A percentile compares a stretch with the other conserved stretches of the same genome.
Conservation (phyloP, 2,329 filamentous ascomycete species). For the Pseudocercospora crystallina region DNA sequence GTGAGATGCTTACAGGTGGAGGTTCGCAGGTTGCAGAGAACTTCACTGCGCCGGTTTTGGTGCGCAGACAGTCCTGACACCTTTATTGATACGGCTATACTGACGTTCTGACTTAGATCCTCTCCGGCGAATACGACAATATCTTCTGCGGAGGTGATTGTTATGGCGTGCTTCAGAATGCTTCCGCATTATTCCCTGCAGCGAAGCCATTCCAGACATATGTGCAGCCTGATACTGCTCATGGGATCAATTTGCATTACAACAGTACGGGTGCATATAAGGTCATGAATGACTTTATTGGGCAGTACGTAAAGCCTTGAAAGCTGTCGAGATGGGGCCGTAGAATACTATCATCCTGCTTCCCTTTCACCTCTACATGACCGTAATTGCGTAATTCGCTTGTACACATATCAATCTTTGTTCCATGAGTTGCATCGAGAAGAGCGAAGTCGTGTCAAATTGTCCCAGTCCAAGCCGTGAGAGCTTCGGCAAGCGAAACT, state of each 20-base stretch:
- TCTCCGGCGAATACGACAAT: slow-evolving; percentile 30
- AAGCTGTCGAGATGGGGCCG: too few species aligned
- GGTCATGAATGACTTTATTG: slow-evolving; percentile 10
- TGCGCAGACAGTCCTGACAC: background rate
- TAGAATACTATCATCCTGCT: too few species aligned
- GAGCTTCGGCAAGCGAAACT: too few species aligned
- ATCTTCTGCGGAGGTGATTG: slow-evolving; percentile 41
- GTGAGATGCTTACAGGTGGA: slow-evolving; percentile 28
- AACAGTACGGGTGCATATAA: slow-evolving; percentile 35
- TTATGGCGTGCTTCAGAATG: slow-evolving; percentile 26
- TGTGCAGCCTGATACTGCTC: slow-evolving; percentile 40
- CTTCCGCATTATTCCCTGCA: slow-evolving; percentile 30
- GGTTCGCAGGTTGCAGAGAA: slow-evolving; percentile 21
- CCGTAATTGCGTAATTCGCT: too few species aligned
- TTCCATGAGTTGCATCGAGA: too few species aligned
- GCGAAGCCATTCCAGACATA: slow-evolving; percentile 30
- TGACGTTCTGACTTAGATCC: slow-evolving; percentile 21
- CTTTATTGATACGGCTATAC: slow-evolving; percentile 4
- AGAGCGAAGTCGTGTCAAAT: too few species aligned
- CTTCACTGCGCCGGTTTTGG: slow-evolving; percentile 34
- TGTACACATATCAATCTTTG: too few species aligned
- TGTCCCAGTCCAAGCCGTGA: too few species aligned
- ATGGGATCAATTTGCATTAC: slow-evolving; percentile 38
- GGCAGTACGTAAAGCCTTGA: slow-evolving; percentile 3
- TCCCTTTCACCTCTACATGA: too few species aligned